Percentiles rank a stretch among this genome's conserved stretches.
Conservation (phyloP, 2,329 filamentous ascomycete genomes). For the Arthrobotrys iridis region DNA sequence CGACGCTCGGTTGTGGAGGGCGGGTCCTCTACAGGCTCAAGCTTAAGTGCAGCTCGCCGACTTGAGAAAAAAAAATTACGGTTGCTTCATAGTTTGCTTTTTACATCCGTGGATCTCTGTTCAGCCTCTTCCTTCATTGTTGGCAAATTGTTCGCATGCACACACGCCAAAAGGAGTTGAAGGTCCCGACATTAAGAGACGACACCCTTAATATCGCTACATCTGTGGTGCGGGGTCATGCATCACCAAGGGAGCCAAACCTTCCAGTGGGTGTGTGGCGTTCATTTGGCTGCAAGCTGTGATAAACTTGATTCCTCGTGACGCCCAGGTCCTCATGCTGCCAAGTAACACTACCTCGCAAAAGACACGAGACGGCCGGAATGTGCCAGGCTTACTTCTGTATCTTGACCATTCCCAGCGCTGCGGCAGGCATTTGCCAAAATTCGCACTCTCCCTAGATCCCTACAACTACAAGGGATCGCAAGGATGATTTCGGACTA, state of each 20-base stretch:
- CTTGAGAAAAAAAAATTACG: constrained; percentile 28
- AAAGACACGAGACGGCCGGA: constrained; percentile 31
- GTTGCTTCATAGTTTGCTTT: constrained; percentile 37
- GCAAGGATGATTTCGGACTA: constrained; percentile 12
- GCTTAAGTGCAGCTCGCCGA: constrained; percentile 51
- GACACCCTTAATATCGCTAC: constrained; percentile 47
- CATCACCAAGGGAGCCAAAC: constrained; percentile 36
- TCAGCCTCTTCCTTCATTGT: constrained; percentile 36
- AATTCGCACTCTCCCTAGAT: constrained; percentile 48
- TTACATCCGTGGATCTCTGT: constrained; percentile 11
- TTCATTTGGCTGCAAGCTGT: constrained; percentile 45
- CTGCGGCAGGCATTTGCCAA: constrained; percentile 52
- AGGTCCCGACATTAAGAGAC: constrained; percentile 23
- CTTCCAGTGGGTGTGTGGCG: constrained; percentile 37
- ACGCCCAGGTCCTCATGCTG: constrained; percentile 50
- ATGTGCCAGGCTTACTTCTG: constrained; percentile 38
- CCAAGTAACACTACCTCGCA: constrained; percentile 42
- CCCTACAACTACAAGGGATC: constrained; percentile 35
- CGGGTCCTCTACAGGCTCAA: constrained; percentile 8
- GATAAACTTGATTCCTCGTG: constrained; percentile 51
- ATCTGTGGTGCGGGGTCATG: constrained; percentile 53
- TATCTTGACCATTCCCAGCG: constrained; percentile 33
- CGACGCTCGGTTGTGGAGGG: constrained; percentile 30
- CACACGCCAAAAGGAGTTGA: constrained; percentile 15
- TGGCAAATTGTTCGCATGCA: constrained; percentile 15